Conservation (phyloP, 2,329 filamentous ascomycete genomes). For the Cryphonectria carpinicola region DNA sequence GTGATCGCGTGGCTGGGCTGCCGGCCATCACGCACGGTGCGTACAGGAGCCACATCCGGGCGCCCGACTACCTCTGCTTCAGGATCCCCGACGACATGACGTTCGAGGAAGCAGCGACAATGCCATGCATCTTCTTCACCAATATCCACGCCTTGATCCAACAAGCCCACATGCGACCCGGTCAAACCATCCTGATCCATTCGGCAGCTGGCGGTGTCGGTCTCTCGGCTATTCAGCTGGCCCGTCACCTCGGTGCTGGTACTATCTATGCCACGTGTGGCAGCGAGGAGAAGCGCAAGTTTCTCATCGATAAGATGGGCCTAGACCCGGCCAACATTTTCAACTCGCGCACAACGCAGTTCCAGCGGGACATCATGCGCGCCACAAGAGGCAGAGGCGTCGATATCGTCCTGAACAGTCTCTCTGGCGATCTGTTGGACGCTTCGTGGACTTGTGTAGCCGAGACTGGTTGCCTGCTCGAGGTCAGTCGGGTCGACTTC, state of each 20-base stretch:
- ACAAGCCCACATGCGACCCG: constrained; percentile 12
- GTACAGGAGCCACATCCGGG: constrained; percentile 32
- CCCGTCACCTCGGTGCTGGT: constrained; percentile 4
- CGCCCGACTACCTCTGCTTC: constrained; percentile 7
- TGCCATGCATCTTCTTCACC: constrained; percentile 16
- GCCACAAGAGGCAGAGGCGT: constrained; percentile 38
- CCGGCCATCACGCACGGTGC: constrained; percentile 6
- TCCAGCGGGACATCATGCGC: constrained; percentile 35
- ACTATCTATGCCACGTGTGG: constrained; percentile 28
- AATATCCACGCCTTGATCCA: constrained; percentile 17
- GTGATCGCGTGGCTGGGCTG: constrained; percentile 34
- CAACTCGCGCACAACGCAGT: constrained; percentile 34
- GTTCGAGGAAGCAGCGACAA: constrained; percentile 10
- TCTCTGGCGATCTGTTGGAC: constrained; percentile 15
- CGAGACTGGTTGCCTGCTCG: constrained; percentile 20
- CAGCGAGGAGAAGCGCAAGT: constrained; percentile 14
- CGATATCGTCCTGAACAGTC: constrained; percentile 30
- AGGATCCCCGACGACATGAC: neutral
- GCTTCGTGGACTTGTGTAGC: constrained; percentile 21
- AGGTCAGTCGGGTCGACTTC: constrained; percentile 26
- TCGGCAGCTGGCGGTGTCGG: constrained; percentile 18
- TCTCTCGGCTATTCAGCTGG: constrained; percentile 7
- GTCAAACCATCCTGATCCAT: constrained; percentile 25
- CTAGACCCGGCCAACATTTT: constrained; percentile 35
- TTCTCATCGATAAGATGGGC: neutral